Base-by-base conservation (phyloP, 495 filamentous ascomycete genomes). In the Apiosordaria backusii region DNA sequence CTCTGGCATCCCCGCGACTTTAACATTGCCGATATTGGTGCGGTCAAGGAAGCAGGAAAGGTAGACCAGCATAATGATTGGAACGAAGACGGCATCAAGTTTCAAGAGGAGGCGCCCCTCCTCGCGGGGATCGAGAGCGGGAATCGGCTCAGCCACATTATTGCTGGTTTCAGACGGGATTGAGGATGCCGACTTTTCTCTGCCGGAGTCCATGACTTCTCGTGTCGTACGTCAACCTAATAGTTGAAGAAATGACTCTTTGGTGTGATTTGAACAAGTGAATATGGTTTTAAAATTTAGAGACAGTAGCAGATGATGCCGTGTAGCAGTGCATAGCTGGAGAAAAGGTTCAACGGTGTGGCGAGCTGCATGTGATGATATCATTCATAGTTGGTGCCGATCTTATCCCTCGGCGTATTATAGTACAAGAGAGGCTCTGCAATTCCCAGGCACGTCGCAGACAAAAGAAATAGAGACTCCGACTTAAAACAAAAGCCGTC, bases 41-140 rank as follows among this genome's bases (percentile, higher is more conserved):
- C 86, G 83, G 71, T 87, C 85, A 62, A 86, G 81, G 72, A 87
- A 86, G 72, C 83, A 86, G 60, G 86, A 80, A 19, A 86, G 74
- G 62, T 86, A 87, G n/a, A 87, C 72, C 50, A 84, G 60, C 52
- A 83, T 78, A 25, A 86, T 81, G 7, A 82, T 78, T 3, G 84
- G 84, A 3, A 86, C 71, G 35, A 87, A 77, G 63, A 77, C 74
- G 18, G 67, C 66, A 68, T 87, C 84, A 35, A 87, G 77, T 67
- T 82, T 84, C 40, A 66, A 74, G 21, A 81, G 77, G n/a, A 87
- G 78, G 52, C 76, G 80, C 13, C 75, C 73, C 65, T 90, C 87
- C 22, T 84, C 85, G 3, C 65, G 74, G 10, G 73, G 73, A 69
- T 89, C 86, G 65, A 88, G 59, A 24, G 52, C 9, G 18, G 52